Percentiles rank a stretch among this genome's conserved stretches.
phyloP scores from a whole-genome alignment of 108 stramenopile species.

The Nitzschia inconspicua region DNA sequence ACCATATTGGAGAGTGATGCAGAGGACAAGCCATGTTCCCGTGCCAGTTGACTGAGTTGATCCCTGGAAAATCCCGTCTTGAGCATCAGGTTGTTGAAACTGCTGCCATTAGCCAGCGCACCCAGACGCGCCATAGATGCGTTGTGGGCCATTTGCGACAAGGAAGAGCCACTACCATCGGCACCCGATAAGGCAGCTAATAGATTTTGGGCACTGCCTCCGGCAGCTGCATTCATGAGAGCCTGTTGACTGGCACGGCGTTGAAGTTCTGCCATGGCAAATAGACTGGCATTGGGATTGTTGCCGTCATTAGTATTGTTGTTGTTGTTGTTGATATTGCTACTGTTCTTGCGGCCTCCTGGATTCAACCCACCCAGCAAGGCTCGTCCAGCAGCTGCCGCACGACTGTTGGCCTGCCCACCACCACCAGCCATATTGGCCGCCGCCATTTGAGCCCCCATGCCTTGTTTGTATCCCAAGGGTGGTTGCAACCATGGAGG shows the following conservation, averaged over 20 bases:
- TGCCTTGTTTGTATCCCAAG: conserved; percentile 55
- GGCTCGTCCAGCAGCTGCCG: conserved; percentile 72
- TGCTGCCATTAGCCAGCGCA: conserved; percentile 25
- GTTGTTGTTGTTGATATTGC: neutral
- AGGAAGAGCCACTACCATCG: conserved; percentile 22
- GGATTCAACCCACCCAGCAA: conserved; percentile 38
- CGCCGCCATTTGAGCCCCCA: conserved; percentile 37
- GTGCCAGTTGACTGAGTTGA: conserved; percentile 61
- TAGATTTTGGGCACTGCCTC: conserved; percentile 30
- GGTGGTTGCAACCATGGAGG: conserved; percentile 61
- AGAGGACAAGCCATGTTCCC: conserved; percentile 46
- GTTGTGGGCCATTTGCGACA: conserved; percentile 73
- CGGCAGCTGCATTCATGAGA: conserved; percentile 12
- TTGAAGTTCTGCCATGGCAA: conserved; percentile 51
- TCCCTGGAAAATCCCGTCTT: conserved; percentile 69
- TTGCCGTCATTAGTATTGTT: neutral
- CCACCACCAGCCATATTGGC: conserved; percentile 31
- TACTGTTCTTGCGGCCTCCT: neutral
- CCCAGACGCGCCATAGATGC: conserved; percentile 55
- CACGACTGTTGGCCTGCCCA: conserved; percentile 36
- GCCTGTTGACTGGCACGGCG: conserved; percentile 36
- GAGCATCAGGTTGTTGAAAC: conserved; percentile 61
- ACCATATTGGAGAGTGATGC: conserved; percentile 70
- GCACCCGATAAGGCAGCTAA: conserved; percentile 21
- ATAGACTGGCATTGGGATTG: conserved; percentile 26